Evolutionary conservation across 2,329 filamentous ascomycete species (phyloP), one percentile per base, ranked within the genome.

Genomic region (Colletotrichum melonis): DNA sequence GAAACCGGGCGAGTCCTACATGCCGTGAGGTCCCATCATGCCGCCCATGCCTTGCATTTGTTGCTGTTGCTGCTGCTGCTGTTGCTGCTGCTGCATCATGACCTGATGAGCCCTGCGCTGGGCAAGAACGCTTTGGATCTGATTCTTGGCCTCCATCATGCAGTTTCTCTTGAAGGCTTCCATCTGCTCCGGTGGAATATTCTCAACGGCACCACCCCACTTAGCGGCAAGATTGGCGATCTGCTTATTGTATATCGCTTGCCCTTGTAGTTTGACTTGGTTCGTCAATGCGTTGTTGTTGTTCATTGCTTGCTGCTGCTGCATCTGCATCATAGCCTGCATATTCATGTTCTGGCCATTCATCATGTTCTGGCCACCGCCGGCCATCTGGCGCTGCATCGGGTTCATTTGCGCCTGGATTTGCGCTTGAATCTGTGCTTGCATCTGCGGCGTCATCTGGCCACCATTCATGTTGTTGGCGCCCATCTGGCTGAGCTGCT

Each of bases 21-120:
- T 87, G 52, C 84, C 86, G 76, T 88, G 86, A 24, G 83, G 82
- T 14, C 85, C 85, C 86, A 88, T 88, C 85, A 90, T 89, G 30
- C 85, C 84, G 66, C 86, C 84, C 85, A 90, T 89, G 7, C 86
- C 86, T 72, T 88, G 86, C 83, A 89, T 86, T 38, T 82, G 81
- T 35, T 82, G 79, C 46, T 74, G 72, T 57, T 78, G 69, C 62
- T 83, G 82, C 54, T 78, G 74, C 55, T 75, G 75, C 38, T 82
- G 82, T 42, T 81, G 82, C 66, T 84, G 82, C 58, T 84, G 84
- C 73, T 84, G 84, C 72, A 82, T 65, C 76, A 84, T 77, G 69
- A 80, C 76, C 69, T 84, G 83, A 26, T 83, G 82, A 52, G 77
- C 78, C 52, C 80, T 78, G 14, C 80, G 77, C 56, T 83, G 81